Evolutionary conservation across 805 yeast genomes (phyloP).

Genomic region (Wickerhamomyces xylosicus): DNA sequence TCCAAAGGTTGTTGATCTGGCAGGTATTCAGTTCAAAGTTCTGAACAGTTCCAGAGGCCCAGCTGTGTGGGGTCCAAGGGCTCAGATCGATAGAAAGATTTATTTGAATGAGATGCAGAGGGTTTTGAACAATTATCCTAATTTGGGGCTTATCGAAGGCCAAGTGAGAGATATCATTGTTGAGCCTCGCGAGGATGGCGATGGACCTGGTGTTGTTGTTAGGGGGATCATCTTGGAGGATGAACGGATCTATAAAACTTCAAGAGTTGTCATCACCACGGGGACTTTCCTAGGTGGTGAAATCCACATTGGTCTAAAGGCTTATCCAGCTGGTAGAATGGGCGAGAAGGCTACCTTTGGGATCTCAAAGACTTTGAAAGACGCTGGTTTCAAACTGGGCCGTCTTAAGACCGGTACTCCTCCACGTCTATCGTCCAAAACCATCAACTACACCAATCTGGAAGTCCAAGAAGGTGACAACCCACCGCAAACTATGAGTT

Average conservation of each 20-base stretch:
- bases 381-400: constrained; percentile 77
- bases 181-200: constrained; percentile 23
- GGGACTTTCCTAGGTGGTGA: constrained; percentile 95
- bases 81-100: constrained; percentile 83
- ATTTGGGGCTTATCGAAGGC: constrained; percentile 50
- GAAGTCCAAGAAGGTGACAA: constrained; percentile 69
- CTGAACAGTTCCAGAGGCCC: constrained; percentile 84
- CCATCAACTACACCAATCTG: constrained; percentile 60
- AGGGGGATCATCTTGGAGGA: constrained; percentile 66
- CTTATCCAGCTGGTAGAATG: constrained; percentile 84
- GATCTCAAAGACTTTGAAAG: constrained; percentile 63
- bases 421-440: constrained; percentile 64
- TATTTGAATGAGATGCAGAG: constrained; percentile 75
- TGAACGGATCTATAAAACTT: constrained; percentile 50
- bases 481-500: constrained; percentile 89
- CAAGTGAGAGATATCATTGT: constrained; percentile 80
- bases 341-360: constrained; percentile 93
- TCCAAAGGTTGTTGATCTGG: constrained; percentile 75
- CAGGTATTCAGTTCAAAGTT: constrained; percentile 87
- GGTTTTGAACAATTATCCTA: constrained; percentile 42
- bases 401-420: constrained; percentile 97
- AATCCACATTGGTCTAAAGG: constrained; percentile 78
- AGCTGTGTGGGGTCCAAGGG: constrained; percentile 98
- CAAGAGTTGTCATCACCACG: constrained; percentile 78
- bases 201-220: constrained; percentile 24